Conservation (phyloP, 345 rosid genomes). For the Cochlearia excelsa region DNA sequence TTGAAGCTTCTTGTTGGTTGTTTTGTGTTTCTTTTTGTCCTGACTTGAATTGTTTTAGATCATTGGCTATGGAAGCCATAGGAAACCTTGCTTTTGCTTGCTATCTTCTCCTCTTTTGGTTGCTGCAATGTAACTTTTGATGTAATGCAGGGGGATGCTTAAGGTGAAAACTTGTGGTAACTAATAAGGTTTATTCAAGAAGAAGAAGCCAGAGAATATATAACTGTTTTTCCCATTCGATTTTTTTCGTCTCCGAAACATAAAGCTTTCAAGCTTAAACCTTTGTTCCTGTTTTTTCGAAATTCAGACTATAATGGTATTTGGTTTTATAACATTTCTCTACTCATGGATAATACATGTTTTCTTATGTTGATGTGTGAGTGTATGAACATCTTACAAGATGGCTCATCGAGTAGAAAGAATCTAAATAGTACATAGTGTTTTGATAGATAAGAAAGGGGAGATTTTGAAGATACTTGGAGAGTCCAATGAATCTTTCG, state of each 20-base stretch:
- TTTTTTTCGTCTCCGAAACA: slow-evolving; percentile 18
- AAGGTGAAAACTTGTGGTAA: slow-evolving; percentile 5
- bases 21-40: neutral
- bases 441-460: neutral
- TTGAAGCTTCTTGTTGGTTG: slow-evolving; percentile 10
- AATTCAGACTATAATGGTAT: slow-evolving; percentile 7
- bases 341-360: slow-evolving; percentile 17
- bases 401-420: slow-evolving; percentile 2
- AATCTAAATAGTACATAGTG: neutral
- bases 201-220: slow-evolving; percentile 21
- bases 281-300: neutral
- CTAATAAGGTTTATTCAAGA: slow-evolving; percentile 33
- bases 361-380: slow-evolving; percentile 17
- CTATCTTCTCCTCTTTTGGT: too few relatives aligned
- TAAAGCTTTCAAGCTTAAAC: slow-evolving; percentile 22
- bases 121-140: slow-evolving; percentile 10
- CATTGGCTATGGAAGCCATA: too few relatives aligned
- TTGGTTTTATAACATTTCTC: slow-evolving; percentile 10
- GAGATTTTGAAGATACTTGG: slow-evolving; percentile 18
- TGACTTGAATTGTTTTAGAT: neutral
- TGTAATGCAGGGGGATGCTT: slow-evolving; percentile 23
- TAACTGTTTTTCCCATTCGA: slow-evolving; percentile 16
- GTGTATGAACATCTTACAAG: slow-evolving; percentile 4
- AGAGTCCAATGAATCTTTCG: slow-evolving; percentile 26
- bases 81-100: too few relatives aligned